Evolutionary conservation across 768 basidiomycete genomes (phyloP), one percentile per base, ranked within the genome.

Genomic region (Tulasnella sp.): DNA sequence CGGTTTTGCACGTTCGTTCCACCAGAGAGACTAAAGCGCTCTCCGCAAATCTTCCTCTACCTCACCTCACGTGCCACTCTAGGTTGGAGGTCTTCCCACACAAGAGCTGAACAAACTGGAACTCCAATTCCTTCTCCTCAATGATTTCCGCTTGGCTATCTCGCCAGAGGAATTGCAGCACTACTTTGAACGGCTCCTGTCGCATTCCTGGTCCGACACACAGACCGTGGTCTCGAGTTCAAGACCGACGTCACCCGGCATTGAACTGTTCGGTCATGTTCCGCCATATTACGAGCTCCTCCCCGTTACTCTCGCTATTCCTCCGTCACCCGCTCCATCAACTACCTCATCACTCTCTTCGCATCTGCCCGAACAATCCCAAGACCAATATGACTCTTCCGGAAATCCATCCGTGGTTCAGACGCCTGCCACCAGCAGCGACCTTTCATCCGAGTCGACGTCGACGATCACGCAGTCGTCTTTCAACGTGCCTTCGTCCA

Each of bases 51-150:
- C 38, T 64, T 42, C 12, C 29, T 42, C 5, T 31, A 37, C 25
- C 6, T 74, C n/a, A 12, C 45, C 58, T 64, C 58, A 64, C 58
- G 58, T 64, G 34, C 34, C 29, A 4, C 39, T 45, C 11, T 80
- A 96, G 95, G 97, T 99, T 78, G 97, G 97, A 58, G 97, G 97
- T 34, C 88, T 99, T 0, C 97, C 97, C 0, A 89, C 93, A 76
- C 86, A 91, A 42, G 94, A 97, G 82, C 89, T 99, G 71, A 99
- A 99, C 83, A 94, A 96, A 81, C 90, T 99, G 72, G 97, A 99
- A 81, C 90, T 99, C 1, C 97, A 99, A 79, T 99, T 99, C 82
- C 87, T 99, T 6, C 91, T 99, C 7, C 88, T 99, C 9, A 99
- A 99, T 83, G 94, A 99, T 84, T 99, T 99, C 81, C 86, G 89